Evolutionary conservation across 495 filamentous ascomycete species (phyloP).

Genomic region (Rusavskia elegans): DNA sequence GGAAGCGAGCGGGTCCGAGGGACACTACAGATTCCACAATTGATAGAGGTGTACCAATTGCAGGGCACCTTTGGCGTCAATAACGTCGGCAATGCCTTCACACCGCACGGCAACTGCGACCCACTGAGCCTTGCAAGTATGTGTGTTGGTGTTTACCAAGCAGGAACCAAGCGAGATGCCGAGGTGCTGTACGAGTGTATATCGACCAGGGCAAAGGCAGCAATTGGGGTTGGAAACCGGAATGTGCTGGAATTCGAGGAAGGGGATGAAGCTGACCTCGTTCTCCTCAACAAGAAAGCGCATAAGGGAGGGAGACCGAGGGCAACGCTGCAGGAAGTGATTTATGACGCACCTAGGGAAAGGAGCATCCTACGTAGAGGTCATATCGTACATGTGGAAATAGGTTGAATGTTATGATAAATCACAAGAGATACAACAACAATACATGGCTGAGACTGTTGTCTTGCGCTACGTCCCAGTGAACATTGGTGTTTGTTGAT

Average conservation of each 20-base stretch:
- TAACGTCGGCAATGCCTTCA: slow-evolving; percentile 67
- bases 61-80: slow-evolving; percentile 53
- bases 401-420: neutral
- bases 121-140: slow-evolving; percentile 46
- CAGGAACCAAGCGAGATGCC: slow-evolving; percentile 41
- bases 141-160: slow-evolving; percentile 53
- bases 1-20: slow-evolving; percentile 29
- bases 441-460: too few relatives aligned
- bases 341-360: slow-evolving; percentile 12
- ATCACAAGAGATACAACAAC: too few relatives aligned
- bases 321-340: slow-evolving; percentile 7
- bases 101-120: slow-evolving; percentile 58
- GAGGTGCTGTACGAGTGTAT: slow-evolving; percentile 45
- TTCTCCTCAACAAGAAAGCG: slow-evolving; percentile 4
- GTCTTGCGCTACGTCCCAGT: too few relatives aligned
- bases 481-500: neutral
- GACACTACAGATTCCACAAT: slow-evolving; percentile 43
- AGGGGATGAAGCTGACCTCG: slow-evolving; percentile 6
- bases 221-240: slow-evolving; percentile 21
- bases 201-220: slow-evolving; percentile 35
- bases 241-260: neutral
- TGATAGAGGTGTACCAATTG: slow-evolving; percentile 45
- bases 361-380: slow-evolving; percentile 7
- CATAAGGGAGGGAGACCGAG: slow-evolving; percentile 1
- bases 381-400: neutral